Percentiles rank a stretch among this genome's conserved stretches.
These are phyloP conservation scores for Blastomyces parvus DNA, from an alignment of 2,329 filamentous ascomycete genomes.

Conservation along the genomic window DNA sequence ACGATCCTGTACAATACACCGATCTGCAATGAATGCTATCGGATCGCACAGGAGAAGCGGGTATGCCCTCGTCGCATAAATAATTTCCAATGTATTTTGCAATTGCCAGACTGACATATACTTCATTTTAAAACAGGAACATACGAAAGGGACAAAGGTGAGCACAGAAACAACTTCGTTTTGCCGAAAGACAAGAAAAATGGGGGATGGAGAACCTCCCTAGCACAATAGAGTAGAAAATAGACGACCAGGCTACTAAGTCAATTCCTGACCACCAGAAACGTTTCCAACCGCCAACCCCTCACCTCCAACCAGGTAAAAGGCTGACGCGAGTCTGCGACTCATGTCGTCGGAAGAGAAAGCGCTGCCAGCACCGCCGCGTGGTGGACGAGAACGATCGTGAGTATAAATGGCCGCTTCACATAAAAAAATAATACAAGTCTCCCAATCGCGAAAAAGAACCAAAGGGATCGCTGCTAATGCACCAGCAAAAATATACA, in stretches of 20 bases:
- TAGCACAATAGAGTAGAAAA: neutral
- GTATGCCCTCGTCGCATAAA: constrained; percentile 9
- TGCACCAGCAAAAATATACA: neutral
- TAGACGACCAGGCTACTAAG: neutral
- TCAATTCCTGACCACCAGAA: constrained; percentile 10
- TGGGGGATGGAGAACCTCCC: neutral
- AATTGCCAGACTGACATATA: neutral
- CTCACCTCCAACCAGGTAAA: constrained; percentile 16
- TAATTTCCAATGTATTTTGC: neutral
- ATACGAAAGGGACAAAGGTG: constrained; percentile 9
- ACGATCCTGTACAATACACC: constrained; percentile 19
- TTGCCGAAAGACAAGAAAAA: neutral
- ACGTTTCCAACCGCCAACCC: constrained; percentile 18
- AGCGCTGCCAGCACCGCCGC: constrained; percentile 18
- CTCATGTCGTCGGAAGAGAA: constrained; percentile 17
- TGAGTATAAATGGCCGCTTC: constrained; percentile 11
- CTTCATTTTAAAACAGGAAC: constrained; percentile 7
- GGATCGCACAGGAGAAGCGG: constrained; percentile 15
- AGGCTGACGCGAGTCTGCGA: constrained; percentile 18
- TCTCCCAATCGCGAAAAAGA: neutral
- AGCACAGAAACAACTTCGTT: neutral
- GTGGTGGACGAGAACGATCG: constrained; percentile 18
- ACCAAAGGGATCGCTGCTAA: neutral
- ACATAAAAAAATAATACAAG: neutral
- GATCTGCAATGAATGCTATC: constrained; percentile 16